These are phyloP conservation scores for Laburnicola sp. DNA, from an alignment of 2,329 filamentous ascomycete species.

Conservation along the genomic window DNA sequence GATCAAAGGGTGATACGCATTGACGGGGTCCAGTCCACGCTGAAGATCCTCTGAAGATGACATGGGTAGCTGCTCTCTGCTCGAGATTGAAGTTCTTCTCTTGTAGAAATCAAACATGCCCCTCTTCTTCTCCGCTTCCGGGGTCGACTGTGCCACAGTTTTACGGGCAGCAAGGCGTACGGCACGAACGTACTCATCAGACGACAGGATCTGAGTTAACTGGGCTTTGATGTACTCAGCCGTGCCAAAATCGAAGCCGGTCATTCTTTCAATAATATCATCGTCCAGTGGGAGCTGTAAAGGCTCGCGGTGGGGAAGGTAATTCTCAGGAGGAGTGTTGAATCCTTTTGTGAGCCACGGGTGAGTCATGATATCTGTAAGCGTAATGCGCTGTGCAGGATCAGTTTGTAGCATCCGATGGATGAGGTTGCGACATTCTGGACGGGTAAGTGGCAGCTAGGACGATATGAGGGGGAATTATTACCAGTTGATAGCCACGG, in stretches of 20 bases:
- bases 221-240: constrained; percentile 81
- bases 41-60: no score
- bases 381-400: constrained; percentile 79
- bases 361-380: constrained; percentile 91
- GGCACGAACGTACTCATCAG: constrained; percentile 88
- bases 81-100: no score
- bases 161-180: constrained; percentile 71
- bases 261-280: constrained; percentile 89
- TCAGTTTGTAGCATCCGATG: constrained; percentile 96
- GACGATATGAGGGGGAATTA: constrained; percentile 36
- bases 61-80: no score
- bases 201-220: constrained; percentile 83
- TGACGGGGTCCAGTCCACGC: no score
- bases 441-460: constrained; percentile 9
- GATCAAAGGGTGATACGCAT: no score
- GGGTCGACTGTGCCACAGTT: constrained; percentile 61
- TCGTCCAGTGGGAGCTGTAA: constrained; percentile 81
- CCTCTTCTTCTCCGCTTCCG: no score
- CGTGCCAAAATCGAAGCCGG: constrained; percentile 94
- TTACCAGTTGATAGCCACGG: constrained; percentile 86
- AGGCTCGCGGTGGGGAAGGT: constrained; percentile 79
- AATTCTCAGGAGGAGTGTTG: constrained; percentile 83
- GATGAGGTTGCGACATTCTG: constrained; percentile 92
- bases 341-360: constrained; percentile 97
- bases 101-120: no score